Evolutionary conservation across 345 rosid species (phyloP).

Genomic region (Jatropha curcas): DNA sequence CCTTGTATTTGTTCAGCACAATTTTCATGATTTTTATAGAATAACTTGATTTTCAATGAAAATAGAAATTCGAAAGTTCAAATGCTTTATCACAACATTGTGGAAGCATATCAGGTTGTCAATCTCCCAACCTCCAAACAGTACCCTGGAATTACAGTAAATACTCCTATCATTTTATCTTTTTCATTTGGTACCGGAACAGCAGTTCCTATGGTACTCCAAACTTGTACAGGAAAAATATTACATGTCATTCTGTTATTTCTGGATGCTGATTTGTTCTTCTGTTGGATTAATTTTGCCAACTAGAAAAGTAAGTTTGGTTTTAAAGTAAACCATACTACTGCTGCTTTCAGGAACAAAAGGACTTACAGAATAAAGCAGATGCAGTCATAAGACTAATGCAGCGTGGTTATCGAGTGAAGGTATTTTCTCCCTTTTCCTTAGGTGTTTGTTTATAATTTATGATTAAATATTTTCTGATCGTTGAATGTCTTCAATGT

Average conservation of each 20-base stretch:
- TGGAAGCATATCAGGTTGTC: neutral
- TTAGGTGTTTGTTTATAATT: neutral
- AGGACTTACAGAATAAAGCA: conserved; percentile 78
- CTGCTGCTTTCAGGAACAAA: conserved; percentile 59
- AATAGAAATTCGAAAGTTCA: neutral
- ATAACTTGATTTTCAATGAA: neutral
- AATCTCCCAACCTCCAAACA: neutral
- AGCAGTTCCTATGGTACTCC: neutral
- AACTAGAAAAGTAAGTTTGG: neutral
- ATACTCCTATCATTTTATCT: neutral
- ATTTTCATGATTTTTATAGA: neutral
- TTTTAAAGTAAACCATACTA: conserved; percentile 11
- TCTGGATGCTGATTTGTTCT: neutral
- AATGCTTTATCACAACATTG: neutral
- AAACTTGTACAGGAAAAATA: neutral
- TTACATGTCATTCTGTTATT: neutral
- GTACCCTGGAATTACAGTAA: neutral
- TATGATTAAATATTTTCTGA: neutral
- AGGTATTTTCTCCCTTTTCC: conserved; percentile 45
- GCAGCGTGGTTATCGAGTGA: conserved; percentile 86
- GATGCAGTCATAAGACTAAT: conserved; percentile 56
- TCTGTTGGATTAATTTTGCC: neutral
- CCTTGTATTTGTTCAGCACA: neutral
- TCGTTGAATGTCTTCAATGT: neutral
- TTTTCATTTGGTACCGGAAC: neutral